These are phyloP conservation scores for Curvularia eragrostidis DNA, from an alignment of 2,329 filamentous ascomycete species.

Conservation along the genomic window DNA sequence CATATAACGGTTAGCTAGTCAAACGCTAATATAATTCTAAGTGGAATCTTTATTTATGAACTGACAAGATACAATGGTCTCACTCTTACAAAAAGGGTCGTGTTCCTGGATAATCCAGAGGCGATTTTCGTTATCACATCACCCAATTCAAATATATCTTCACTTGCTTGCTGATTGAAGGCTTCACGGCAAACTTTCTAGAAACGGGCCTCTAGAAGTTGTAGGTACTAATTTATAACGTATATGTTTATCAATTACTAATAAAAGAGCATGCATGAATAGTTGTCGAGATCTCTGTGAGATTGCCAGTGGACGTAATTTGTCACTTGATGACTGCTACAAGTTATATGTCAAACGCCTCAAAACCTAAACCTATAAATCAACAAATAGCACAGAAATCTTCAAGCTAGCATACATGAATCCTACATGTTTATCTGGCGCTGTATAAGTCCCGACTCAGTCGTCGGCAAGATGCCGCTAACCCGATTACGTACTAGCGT, in stretches of 20 bases:
- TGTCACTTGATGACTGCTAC: neutral
- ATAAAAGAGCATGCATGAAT: neutral
- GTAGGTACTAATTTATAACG: too few species aligned
- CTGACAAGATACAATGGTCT: neutral
- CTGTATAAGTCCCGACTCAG: neutral
- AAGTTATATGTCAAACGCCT: neutral
- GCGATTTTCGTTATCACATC: too few species aligned
- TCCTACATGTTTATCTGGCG: neutral
- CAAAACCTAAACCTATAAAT: neutral
- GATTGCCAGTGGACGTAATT: neutral
- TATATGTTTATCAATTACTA: too few species aligned
- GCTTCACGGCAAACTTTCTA: too few species aligned
- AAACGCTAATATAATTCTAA: neutral
- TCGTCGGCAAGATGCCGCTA: neutral
- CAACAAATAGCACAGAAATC: neutral
- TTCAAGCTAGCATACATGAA: neutral
- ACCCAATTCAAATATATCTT: too few species aligned
- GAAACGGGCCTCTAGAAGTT: too few species aligned
- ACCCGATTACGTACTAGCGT: slow-evolving; percentile 15
- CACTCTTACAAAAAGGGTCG: too few species aligned
- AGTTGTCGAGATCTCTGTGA: neutral
- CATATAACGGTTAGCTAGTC: neutral
- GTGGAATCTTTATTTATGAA: neutral
- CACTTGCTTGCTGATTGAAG: too few species aligned
- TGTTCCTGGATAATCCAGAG: too few species aligned